Base-by-base conservation (phyloP, 179 eudicot genomes). In the Carnegiea gigantea region DNA sequence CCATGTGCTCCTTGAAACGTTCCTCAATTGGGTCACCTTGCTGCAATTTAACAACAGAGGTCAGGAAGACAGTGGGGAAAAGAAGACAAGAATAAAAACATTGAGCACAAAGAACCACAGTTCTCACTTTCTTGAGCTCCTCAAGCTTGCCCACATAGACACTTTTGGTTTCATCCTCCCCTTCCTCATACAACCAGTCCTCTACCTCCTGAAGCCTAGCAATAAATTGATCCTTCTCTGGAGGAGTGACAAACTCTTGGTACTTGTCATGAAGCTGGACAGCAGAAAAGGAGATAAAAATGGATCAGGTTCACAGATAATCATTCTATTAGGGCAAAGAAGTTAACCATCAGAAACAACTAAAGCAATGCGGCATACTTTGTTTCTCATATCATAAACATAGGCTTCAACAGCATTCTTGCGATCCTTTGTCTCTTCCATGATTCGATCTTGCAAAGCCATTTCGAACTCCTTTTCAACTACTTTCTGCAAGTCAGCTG, bases 141-240 rank as follows among this genome's bases (percentile, higher is more conserved):
- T 95, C 97, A 79, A 95, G 97, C 87, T 95, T 93, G 20, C 94
- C 95, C 81, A 91, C 77, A 65, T 93, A 95, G 21, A 95, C 98
- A 38, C 98, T 93, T 82, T 93, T 93, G 33, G 91, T 95, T 86
- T 95, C 99, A 87, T 95, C 98, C 84, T 95, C 99, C 3, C 97
- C 98, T 33, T 95, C 99, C 87, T 93, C 99, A 79, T 95, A 95
- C 83, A 95, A 87, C 98, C 98, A 95, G 79, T 95, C 99, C 84
- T 95, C 98, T 4, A 88, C 90, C 88, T 88, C 90, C 82, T 95
- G 98, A 81, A 95, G 98, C 78, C 79, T 89, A 73, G 92, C 88
- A 79, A 84, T 84, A n/a, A 95, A 87, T 70, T 79, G 92, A 15
- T 95, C 99, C 83, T 88, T 95, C 68, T 94, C 99, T 0, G 92